Conservation (phyloP, 2,329 filamentous ascomycete species). For the Aureobasidium sp. region DNA sequence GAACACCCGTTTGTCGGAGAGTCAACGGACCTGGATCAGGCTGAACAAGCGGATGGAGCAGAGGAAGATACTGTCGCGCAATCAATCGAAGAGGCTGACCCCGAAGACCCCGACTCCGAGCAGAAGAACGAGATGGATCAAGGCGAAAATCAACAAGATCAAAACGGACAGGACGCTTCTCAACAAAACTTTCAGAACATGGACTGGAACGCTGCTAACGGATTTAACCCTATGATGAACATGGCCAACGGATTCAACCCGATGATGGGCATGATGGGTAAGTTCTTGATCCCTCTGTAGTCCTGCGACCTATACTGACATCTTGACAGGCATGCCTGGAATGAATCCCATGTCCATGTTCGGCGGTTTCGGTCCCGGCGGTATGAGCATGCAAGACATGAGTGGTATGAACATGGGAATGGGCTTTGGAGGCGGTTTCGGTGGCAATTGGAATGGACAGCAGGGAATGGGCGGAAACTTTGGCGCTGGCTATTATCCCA, state of each 20-base stretch:
- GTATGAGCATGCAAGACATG: constrained; percentile 76
- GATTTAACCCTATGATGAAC: constrained; percentile 70
- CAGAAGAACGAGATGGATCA: neutral
- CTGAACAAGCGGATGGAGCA: neutral
- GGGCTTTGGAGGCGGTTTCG: constrained; percentile 62
- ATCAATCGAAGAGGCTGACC: neutral
- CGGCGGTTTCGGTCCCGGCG: constrained; percentile 63
- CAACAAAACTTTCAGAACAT: constrained; percentile 49
- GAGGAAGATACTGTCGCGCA: constrained; percentile 11
- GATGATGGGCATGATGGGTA: constrained; percentile 99
- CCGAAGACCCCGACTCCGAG: neutral
- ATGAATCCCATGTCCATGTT: constrained; percentile 81
- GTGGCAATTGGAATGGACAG: constrained; percentile 62
- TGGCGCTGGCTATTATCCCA: constrained; percentile 52
- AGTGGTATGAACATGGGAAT: constrained; percentile 48
- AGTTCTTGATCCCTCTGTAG: constrained; percentile 30
- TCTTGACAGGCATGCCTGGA: constrained; percentile 59
- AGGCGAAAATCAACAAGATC: neutral
- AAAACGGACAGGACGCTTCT: constrained; percentile 24
- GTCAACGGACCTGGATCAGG: neutral
- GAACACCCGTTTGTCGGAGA: neutral
- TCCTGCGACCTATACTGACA: constrained; percentile 4
- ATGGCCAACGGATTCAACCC: constrained; percentile 61
- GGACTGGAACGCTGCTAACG: constrained; percentile 46
- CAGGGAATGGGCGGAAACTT: constrained; percentile 67